Conservation (phyloP, 1,284 basidiomycete genomes). For the Golubevia sp. region DNA sequence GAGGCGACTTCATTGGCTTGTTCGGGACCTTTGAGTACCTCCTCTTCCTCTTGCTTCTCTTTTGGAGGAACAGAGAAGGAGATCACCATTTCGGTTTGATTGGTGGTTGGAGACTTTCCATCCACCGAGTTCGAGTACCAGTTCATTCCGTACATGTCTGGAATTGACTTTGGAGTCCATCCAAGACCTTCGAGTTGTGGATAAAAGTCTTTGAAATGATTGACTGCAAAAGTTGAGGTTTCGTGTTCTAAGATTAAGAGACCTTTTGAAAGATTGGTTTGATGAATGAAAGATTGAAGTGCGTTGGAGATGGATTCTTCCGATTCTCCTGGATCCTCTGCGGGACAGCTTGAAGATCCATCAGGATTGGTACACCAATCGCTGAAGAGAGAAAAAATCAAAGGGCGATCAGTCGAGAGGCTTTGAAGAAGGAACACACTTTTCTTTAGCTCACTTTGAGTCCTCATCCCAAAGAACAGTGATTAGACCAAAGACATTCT, state of each 20-base stretch:
- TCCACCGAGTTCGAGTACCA: no score
- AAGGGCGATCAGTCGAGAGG: neutral
- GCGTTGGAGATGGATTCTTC: slow-evolving; percentile 12
- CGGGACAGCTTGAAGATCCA: slow-evolving; percentile 21
- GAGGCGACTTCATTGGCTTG: no score
- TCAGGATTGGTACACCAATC: slow-evolving; percentile 18
- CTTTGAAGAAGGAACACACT: neutral
- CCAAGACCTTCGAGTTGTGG: slow-evolving; percentile 70
- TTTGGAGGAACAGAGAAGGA: no score
- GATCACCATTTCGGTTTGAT: no score
- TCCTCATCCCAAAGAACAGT: slow-evolving; percentile 18
- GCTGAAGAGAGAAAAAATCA: slow-evolving; percentile 4
- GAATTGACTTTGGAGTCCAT: no score
- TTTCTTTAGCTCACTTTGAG: neutral
- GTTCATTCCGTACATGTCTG: no score
- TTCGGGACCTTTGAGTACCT: no score
- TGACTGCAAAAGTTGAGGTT: slow-evolving; percentile 69
- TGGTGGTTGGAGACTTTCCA: no score
- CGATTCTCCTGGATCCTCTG: slow-evolving; percentile 19
- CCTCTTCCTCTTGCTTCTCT: no score
- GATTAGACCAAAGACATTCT: slow-evolving; percentile 14
- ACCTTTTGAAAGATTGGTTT: no score
- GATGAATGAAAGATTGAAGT: slow-evolving; percentile 1
- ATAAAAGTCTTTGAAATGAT: slow-evolving; percentile 73
- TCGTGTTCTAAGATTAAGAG: slow-evolving; percentile 85